Conservation (phyloP, 768 basidiomycete genomes). For the Aureoboletus auriporus region DNA sequence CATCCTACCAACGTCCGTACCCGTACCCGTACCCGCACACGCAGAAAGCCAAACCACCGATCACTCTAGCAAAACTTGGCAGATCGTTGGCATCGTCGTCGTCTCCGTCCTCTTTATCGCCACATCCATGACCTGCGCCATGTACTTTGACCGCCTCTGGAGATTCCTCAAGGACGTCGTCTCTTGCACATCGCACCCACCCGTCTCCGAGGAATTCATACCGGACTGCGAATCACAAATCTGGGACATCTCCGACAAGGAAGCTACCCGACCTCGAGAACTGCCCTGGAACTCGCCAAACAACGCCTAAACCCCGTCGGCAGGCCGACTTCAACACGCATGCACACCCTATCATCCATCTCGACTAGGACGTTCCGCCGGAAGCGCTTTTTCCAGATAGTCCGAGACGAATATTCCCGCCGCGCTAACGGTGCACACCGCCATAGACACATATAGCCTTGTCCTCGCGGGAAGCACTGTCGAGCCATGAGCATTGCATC, state of each 20-base stretch:
- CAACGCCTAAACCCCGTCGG: slow-evolving; percentile 2
- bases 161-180: slow-evolving; percentile 52
- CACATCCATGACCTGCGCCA: slow-evolving; percentile 48
- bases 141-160: slow-evolving; percentile 74
- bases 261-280: slow-evolving; percentile 1
- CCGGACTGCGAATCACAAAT: slow-evolving; percentile 44
- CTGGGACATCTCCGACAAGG: slow-evolving; percentile 15
- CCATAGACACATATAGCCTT: slow-evolving; percentile 49
- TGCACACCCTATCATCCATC: slow-evolving; percentile 2
- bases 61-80: slow-evolving; percentile 53
- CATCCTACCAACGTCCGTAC: neutral
- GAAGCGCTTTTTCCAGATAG: slow-evolving; percentile 45
- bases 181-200: slow-evolving; percentile 33
- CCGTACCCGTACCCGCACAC: neutral
- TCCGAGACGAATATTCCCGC: slow-evolving; percentile 48
- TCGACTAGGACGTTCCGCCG: neutral
- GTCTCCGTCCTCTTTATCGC: slow-evolving; percentile 60
- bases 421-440: slow-evolving; percentile 42
- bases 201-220: slow-evolving; percentile 50
- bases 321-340: slow-evolving; percentile 11
- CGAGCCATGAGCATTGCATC: slow-evolving; percentile 1
- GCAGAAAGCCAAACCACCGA: slow-evolving; percentile 24
- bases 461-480: slow-evolving; percentile 53
- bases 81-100: slow-evolving; percentile 64
- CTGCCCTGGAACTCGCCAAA: too few relatives aligned